Conservation (phyloP, 2,329 filamentous ascomycete genomes). For the Orbilia brochopaga region DNA sequence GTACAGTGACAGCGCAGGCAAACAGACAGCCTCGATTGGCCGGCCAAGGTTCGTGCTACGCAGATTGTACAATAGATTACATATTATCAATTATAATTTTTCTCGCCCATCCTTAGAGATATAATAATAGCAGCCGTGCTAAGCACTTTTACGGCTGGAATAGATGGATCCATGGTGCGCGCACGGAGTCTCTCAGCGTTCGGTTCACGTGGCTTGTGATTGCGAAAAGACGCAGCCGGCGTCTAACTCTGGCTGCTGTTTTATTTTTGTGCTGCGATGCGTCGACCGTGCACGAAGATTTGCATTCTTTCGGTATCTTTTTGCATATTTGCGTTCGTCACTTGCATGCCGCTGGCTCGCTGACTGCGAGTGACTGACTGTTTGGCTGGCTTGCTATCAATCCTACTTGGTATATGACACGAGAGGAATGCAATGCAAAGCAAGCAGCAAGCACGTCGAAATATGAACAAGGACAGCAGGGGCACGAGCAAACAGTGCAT, state of each 20-base stretch:
- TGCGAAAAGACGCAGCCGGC: slow-evolving; percentile 18
- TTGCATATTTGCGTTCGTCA: background rate
- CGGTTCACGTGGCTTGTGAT: slow-evolving; percentile 24
- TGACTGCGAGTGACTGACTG: background rate
- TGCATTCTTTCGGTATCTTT: background rate
- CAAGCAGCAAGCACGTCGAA: background rate
- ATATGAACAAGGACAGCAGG: background rate
- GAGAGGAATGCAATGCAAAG: background rate
- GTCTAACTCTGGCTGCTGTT: background rate
- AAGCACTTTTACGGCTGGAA: background rate
- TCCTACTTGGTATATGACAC: background rate
- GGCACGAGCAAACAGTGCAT: background rate
- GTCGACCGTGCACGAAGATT: background rate
- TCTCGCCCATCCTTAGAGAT: background rate
- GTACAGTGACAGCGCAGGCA: background rate
- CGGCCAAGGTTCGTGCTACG: background rate
- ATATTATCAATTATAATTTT: background rate
- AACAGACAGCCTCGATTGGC: background rate
- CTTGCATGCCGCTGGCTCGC: background rate
- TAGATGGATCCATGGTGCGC: background rate
- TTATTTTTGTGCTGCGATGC: background rate
- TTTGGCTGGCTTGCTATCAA: background rate
- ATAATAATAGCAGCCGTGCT: background rate
- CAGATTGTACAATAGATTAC: background rate
- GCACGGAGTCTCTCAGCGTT: slow-evolving; percentile 1